Conservation (phyloP, 768 basidiomycete species). For the Auriculariales sp. region DNA sequence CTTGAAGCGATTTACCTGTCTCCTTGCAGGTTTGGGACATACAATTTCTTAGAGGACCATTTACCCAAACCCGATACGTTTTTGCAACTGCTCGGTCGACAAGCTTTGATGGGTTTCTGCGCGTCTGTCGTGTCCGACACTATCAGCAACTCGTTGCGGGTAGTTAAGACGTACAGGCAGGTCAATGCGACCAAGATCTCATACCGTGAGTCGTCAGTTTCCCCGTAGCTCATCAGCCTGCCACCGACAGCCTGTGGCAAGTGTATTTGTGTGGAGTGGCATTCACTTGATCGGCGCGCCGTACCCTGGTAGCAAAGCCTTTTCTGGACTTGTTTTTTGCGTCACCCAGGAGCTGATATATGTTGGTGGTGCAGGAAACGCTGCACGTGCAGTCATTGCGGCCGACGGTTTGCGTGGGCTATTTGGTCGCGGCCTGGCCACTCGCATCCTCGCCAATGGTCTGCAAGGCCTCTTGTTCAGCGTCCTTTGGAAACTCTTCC, state of each 20-base stretch:
- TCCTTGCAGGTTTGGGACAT: conserved; percentile 74
- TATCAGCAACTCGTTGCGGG: conserved; percentile 75
- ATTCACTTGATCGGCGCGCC: too few species aligned
- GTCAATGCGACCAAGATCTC: conserved; percentile 70
- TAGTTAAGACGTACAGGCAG: conserved; percentile 92
- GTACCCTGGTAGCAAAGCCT: too few species aligned
- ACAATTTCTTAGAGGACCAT: conserved; percentile 58
- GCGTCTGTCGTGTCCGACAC: conserved; percentile 81
- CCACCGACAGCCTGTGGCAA: too few species aligned
- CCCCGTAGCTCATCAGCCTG: neutral
- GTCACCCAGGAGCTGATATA: neutral
- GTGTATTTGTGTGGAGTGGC: too few species aligned
- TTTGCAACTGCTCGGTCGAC: conserved; percentile 49
- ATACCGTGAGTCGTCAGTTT: conserved; percentile 31
- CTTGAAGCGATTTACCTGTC: too few species aligned
- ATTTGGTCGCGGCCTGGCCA: conserved; percentile 82
- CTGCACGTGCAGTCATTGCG: conserved; percentile 62
- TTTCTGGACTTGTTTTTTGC: too few species aligned
- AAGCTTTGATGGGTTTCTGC: conserved; percentile 82
- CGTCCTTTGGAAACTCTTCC: conserved; percentile 80
- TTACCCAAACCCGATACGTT: conserved; percentile 44
- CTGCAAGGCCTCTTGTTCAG: conserved; percentile 86
- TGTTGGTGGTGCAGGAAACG: conserved; percentile 24
- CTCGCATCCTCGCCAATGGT: conserved; percentile 79
- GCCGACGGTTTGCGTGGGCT: conserved; percentile 66